Evolutionary conservation across 768 basidiomycete species (phyloP).

Genomic region (Strobilomyces dryophilus): DNA sequence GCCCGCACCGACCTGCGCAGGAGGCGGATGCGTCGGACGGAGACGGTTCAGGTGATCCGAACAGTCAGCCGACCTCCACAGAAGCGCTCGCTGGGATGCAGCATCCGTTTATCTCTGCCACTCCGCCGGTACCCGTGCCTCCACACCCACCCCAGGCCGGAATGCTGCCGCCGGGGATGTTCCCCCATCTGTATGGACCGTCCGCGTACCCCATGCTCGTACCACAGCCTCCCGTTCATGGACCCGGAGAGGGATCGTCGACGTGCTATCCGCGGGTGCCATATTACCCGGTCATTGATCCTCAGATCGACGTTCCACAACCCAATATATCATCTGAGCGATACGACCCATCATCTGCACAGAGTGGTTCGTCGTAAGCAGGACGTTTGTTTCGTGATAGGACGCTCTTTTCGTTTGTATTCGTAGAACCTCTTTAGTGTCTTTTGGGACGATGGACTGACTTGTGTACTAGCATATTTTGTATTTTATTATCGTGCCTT

Average conservation of each 20-base stretch:
- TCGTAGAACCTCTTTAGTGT: not conserved
- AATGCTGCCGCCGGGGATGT: constrained; percentile 16
- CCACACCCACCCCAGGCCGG: constrained; percentile 16
- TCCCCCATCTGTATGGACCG: constrained; percentile 27
- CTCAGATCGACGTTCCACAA: constrained; percentile 31
- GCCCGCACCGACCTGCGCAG: constrained; percentile 35
- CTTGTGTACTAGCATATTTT: not conserved
- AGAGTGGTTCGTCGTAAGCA: constrained; percentile 14
- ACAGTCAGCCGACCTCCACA: not conserved
- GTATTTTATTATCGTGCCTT: not conserved
- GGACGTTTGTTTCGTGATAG: not conserved
- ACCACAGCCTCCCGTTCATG: constrained; percentile 19
- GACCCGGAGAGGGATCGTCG: constrained; percentile 22
- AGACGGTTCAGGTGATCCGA: constrained; percentile 10
- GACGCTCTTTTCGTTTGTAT: not conserved
- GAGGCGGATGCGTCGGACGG: constrained; percentile 27
- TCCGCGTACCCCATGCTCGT: constrained; percentile 28
- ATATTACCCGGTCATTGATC: constrained; percentile 42
- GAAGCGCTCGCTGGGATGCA: constrained; percentile 5
- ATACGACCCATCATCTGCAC: constrained; percentile 25
- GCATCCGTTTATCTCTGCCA: constrained; percentile 13
- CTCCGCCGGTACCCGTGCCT: constrained; percentile 10
- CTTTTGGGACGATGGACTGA: too few species aligned
- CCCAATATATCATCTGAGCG: constrained; percentile 33
- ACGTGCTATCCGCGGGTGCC: constrained; percentile 21